A percentile compares a stretch with the other conserved stretches of the same genome.
These are phyloP conservation scores for Saccharomyces hybrid DNA, from an alignment of 1,139 yeast species.

Conservation along the genomic window DNA sequence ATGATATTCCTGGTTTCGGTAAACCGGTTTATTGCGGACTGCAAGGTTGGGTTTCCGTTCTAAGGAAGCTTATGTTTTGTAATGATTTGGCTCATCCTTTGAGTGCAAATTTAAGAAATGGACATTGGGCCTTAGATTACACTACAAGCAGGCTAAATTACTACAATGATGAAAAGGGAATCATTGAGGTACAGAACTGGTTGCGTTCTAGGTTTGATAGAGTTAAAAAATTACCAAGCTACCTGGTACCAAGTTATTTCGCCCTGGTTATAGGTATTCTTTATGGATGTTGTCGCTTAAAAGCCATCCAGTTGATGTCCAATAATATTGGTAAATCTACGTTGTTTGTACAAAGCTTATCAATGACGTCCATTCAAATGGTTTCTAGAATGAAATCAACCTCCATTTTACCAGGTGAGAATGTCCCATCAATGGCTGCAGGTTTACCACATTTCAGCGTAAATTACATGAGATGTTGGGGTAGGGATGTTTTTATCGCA, in stretches of 20 bases:
- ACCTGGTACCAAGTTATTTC: slow-evolving; percentile 80
- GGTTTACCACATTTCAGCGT: slow-evolving; percentile 91
- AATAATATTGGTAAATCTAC: slow-evolving; percentile 52
- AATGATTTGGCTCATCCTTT: slow-evolving; percentile 82
- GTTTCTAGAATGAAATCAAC: slow-evolving; percentile 68
- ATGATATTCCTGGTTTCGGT: slow-evolving; percentile 68
- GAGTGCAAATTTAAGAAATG: slow-evolving; percentile 71
- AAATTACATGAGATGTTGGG: slow-evolving; percentile 97
- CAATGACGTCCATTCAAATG: slow-evolving; percentile 84
- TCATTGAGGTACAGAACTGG: slow-evolving; percentile 60
- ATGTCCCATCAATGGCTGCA: slow-evolving; percentile 80
- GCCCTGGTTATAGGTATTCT: slow-evolving; percentile 72
- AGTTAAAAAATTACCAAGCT: slow-evolving; percentile 63
- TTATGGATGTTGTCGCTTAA: slow-evolving; percentile 68
- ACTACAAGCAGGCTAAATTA: slow-evolving; percentile 55
- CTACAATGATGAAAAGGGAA: slow-evolving; percentile 42
- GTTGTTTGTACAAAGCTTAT: slow-evolving; percentile 68
- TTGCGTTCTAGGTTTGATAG: slow-evolving; percentile 57
- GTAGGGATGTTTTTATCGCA: slow-evolving; percentile 86
- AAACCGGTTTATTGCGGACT: slow-evolving; percentile 80
- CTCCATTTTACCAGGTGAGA: slow-evolving; percentile 58
- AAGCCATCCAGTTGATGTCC: slow-evolving; percentile 55
- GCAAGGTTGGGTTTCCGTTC: slow-evolving; percentile 82
- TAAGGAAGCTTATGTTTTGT: slow-evolving; percentile 52
- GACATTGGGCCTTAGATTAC: slow-evolving; percentile 86